A percentile compares a stretch with the other conserved stretches of the same genome.
These are phyloP conservation scores for Tetradesmus lagerheimii DNA, from an alignment of 139 green algal species.

Conservation along the genomic window DNA sequence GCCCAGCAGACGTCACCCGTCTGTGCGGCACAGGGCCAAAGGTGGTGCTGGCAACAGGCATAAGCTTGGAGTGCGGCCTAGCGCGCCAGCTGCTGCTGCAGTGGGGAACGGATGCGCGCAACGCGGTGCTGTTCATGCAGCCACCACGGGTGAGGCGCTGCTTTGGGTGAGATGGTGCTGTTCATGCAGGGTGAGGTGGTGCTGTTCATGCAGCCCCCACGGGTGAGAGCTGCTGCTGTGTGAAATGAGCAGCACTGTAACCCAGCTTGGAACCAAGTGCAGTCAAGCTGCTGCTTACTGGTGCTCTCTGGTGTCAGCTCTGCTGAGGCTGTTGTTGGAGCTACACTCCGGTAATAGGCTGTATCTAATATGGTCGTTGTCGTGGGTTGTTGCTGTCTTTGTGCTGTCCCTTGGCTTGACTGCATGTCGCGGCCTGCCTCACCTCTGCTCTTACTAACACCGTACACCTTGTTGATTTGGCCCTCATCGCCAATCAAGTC, in stretches of 20 bases:
- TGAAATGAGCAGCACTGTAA: no score
- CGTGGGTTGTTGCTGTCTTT: no score
- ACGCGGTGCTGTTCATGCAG: slow-evolving; percentile 86
- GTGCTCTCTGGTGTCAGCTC: no score
- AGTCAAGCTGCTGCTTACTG: no score
- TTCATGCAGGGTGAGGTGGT: neutral
- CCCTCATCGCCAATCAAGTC: no score
- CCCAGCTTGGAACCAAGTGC: no score
- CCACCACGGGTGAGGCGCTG: slow-evolving; percentile 43
- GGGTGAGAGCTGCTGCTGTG: neutral
- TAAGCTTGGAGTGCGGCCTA: slow-evolving; percentile 76
- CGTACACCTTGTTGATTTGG: no score
- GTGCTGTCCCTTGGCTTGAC: neutral
- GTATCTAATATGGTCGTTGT: no score
- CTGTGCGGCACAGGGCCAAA: slow-evolving; percentile 60
- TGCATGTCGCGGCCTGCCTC: neutral
- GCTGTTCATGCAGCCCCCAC: neutral
- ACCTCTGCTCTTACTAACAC: neutral
- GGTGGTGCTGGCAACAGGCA: slow-evolving; percentile 87
- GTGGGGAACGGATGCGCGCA: slow-evolving; percentile 80
- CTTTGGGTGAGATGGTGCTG: neutral
- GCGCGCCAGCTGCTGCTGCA: slow-evolving; percentile 83
- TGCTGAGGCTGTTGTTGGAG: neutral
- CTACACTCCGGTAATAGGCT: neutral
- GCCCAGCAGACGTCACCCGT: neutral